Evolutionary conservation across 1,284 basidiomycete genomes (phyloP), one percentile per base, ranked within the genome.

Genomic region (Rhodotorula mucilaginosa): DNA sequence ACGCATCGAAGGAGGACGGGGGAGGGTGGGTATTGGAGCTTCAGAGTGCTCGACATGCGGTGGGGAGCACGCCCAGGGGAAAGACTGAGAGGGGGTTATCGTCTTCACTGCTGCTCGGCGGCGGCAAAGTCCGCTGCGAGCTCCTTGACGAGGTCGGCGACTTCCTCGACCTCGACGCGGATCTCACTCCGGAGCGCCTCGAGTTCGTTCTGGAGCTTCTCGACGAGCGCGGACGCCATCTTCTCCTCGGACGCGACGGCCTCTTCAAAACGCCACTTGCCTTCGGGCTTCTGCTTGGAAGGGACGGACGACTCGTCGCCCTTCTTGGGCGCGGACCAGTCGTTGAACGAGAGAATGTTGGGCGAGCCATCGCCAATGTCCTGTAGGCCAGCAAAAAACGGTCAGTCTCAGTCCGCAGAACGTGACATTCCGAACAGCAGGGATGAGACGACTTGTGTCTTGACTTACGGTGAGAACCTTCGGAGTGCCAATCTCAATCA

Each of bases 271-370:
- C 54, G 52, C 58, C 54, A 56, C 54, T 56, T 56, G 54, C 54
- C 54, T 26, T 56, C 54, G 26, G 54, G 31, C 31, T 51, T 34
- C 48, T 44, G 10, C 39, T 52, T 62, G 48, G 61, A 34, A 19
- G 70, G 56, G n/a, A 58, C 19, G 21, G 61, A 34, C 23, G 31
- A 51, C 5, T 29, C n/a, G 23, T 59, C 31, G 31, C 29, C 59
- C 46, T 61, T 48, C 59, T 61, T 58, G 31, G 46, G 21, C 10
- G 61, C 23, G 61, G 48, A 31, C 61, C 63, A 67, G 59, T 93
- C 93, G 85, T 92, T 93, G 84, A 88, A 92, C 68, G 90, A 86
- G 78, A 93, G 83, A 78, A 88, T 77, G 83, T 93, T 93, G 69
- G 86, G 84, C 2, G 90, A 89, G 34, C 86, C 83, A 7, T 75